Evolutionary conservation across 352 stramenopile genomes (phyloP), one percentile per base, ranked within the genome.

Genomic region (Globisporangium heterothallicum): DNA sequence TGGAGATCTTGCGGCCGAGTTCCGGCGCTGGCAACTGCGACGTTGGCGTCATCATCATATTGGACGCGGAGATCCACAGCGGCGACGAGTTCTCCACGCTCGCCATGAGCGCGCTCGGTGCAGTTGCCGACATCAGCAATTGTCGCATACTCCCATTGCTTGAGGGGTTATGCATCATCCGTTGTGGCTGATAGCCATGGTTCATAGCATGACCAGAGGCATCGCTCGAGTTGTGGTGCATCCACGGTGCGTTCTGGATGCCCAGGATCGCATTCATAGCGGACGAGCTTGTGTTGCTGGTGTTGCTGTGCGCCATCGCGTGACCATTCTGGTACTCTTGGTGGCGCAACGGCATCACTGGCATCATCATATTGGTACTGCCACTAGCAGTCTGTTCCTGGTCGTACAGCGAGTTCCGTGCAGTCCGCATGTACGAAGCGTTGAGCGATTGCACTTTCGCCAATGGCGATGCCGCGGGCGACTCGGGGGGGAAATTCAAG

Each of bases 1-100:
- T 52, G 14, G 49, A 56, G 49, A 56, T 56, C 53, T 53, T 54
- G 13, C 46, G 53, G 19, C n/a, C 36, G 19, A 41, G 29, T 38
- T 59, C 44, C 2, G 46, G 44, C 6, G 38, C 44, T 21, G 44
- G 44, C 0, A 59, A 19, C 22, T 59, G 53, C 7, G 53, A 54
- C 14, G 53, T 59, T 12, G 53, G 43, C 19, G 53, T 53, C 38
- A 36, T 22, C 21, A 59, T 43, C 53, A 53, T 54, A n/a, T n/a
- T n/a, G 13, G 54, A 61, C 54, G 54, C 21, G 12, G 54, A 61
- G 48, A 56, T 61, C 46, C 54, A 56, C n/a, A 61, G 34, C 29
- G 51, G 42, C 9, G 19, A 29, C 16, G 19, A 4, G 25, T 25
- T 35, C 3, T 54, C 48, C 8, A 45, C 18, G 29, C 22, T 48